Base-by-base conservation (phyloP, 2,329 filamentous ascomycete genomes). In the Pezicula neosporulosa region DNA sequence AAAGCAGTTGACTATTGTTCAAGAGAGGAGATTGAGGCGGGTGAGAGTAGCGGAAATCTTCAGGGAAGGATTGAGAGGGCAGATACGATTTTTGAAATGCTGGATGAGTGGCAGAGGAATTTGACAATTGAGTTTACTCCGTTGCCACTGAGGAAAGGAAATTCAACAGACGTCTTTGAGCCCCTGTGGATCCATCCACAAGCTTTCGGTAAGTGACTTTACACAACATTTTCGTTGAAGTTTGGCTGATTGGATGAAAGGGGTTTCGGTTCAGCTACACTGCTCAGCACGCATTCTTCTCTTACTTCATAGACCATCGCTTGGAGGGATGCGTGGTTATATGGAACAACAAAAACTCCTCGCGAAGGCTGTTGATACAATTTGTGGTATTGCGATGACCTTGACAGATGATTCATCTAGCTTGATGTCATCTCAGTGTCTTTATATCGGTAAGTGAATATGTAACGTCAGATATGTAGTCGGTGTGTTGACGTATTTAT, bases 1-100 rank as follows among this genome's bases (percentile, higher is more conserved):
- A 75, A 80, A 57, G 76, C 76, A 3, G 75, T 84, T 3, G 81
- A 83, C 55, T 85, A 80, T 62, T 78, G 77, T 44, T 78, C 79
- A 0, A 70, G 74, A n/a, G 75, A 80, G 51, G 74, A 75, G 50
- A 68, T 64, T 33, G 70, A 74, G 53, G 65, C 68, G 10, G 70
- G 72, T 28, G 70, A 76, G 44, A 30, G 3, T 30, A 30, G 28
- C 6, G 59, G 69, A 33, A 68, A 68, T 49, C 65, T 73, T 18
- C 55, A 63, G n/a, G 59, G 58, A 33, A 70, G 77, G 18, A 73
- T 80, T 33, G 69, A 72, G 7, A 68, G 72, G 44, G 75, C 72
- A 0, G 72, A 73, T 51, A 70, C 70, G 9, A 62, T 81, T 0
- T 65, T 77, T 9, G 70, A 72, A 30, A 72, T 76, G 59, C 62